A percentile compares a stretch with the other conserved stretches of the same genome.
phyloP scores from a whole-genome alignment of 768 basidiomycete species.

The Chlorophyllum brunneum region DNA sequence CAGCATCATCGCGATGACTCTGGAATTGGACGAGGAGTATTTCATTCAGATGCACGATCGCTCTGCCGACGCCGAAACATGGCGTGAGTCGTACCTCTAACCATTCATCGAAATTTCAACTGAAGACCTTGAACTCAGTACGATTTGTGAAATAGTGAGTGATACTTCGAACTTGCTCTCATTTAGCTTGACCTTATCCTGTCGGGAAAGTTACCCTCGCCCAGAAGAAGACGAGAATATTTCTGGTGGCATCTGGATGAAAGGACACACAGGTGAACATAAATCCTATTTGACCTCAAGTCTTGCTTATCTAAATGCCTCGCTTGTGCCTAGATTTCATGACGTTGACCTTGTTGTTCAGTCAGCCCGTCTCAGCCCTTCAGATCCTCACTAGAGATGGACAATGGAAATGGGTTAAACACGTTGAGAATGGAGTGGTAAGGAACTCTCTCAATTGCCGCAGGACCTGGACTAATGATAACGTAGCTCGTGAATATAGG shows the following conservation, averaged over 20 bases:
- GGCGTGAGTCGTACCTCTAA: conserved; percentile 32
- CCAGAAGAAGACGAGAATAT: conserved; percentile 37
- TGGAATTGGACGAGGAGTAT: conserved; percentile 44
- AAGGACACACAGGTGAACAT: conserved; percentile 42
- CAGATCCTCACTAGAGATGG: conserved; percentile 40
- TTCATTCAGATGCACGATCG: conserved; percentile 37
- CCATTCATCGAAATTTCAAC: background rate
- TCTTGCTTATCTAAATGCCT: background rate
- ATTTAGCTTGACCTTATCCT: background rate
- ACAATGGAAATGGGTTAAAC: conserved; percentile 42
- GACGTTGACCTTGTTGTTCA: conserved; percentile 42
- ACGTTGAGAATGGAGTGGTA: conserved; percentile 42
- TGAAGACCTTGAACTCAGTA: conserved; percentile 20
- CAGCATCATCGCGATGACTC: conserved; percentile 34
- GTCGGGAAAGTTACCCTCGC: conserved; percentile 33
- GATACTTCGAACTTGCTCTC: no score
- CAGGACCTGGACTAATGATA: background rate
- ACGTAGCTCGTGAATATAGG: conserved; percentile 41
- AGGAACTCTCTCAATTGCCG: background rate
- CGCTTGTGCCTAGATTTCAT: conserved; percentile 32
- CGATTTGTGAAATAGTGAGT: conserved; percentile 48
- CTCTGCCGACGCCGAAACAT: conserved; percentile 21
- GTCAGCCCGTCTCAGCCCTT: conserved; percentile 43
- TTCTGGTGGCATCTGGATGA: conserved; percentile 45
- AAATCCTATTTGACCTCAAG: background rate